Percentiles rank a stretch among this genome's conserved stretches.
These are phyloP conservation scores for Huntiella moniliformis DNA, from an alignment of 2,329 filamentous ascomycete species.

Conservation along the genomic window DNA sequence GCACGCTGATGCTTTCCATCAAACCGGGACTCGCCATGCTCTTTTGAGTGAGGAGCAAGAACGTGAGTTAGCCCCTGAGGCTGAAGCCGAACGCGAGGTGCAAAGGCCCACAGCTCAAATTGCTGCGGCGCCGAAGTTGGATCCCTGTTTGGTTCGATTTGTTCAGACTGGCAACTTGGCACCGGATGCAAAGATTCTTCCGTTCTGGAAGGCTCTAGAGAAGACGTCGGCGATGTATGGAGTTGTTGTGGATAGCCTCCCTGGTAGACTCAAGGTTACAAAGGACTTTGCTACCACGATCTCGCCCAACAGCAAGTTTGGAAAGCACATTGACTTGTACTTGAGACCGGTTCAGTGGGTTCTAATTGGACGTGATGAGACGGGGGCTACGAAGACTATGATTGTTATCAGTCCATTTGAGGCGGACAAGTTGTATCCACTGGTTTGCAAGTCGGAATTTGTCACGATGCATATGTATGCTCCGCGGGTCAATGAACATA, in stretches of 20 bases:
- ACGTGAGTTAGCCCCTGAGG: constrained; percentile 45
- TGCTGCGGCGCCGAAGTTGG: constrained; percentile 21
- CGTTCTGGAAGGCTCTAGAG: constrained; percentile 27
- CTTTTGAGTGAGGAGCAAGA: constrained; percentile 48
- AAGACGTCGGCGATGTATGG: constrained; percentile 21
- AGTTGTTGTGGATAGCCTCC: constrained; percentile 18
- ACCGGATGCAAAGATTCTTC: constrained; percentile 18
- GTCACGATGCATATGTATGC: constrained; percentile 33
- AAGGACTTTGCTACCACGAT: constrained; percentile 29
- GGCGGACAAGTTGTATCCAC: constrained; percentile 29
- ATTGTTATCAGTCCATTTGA: constrained; percentile 44
- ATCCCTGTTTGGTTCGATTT: constrained; percentile 22
- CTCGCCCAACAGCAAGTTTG: constrained; percentile 16
- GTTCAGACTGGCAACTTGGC: constrained; percentile 20
- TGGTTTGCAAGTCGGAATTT: constrained; percentile 18
- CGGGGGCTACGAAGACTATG: constrained; percentile 14
- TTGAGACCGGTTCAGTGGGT: constrained; percentile 37
- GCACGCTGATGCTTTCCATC: neutral
- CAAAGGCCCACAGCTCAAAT: constrained; percentile 25
- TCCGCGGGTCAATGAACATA: constrained; percentile 23
- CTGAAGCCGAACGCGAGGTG: constrained; percentile 38
- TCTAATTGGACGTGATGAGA: constrained; percentile 14
- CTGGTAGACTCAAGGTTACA: constrained; percentile 26
- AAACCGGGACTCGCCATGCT: constrained; percentile 11
- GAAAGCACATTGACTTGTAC: constrained; percentile 23